Conservation (phyloP, 176 grass and related monocot genomes). For the Otatea glauca region DNA sequence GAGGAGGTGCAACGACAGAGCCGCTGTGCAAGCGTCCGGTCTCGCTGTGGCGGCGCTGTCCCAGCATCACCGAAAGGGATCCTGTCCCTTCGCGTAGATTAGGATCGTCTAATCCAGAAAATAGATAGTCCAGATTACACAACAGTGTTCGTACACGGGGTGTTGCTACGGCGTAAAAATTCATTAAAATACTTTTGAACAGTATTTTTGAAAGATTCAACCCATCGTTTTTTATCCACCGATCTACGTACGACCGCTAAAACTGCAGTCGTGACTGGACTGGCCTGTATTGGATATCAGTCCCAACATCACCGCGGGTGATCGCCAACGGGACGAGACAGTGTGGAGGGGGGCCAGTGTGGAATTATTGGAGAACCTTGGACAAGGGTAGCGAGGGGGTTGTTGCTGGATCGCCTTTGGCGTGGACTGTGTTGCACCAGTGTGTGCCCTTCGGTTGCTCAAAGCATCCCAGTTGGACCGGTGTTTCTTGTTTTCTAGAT, state of each 20-base stretch:
- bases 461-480: neutral
- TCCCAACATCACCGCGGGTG: neutral
- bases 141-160: too few species aligned
- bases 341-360: conserved; percentile 19
- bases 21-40: conserved; percentile 3
- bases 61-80: too few species aligned
- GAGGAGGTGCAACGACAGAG: neutral
- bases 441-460: neutral
- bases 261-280: too few species aligned
- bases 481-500: neutral
- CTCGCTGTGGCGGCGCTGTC: neutral
- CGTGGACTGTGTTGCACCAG: neutral
- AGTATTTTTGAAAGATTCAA: too few species aligned
- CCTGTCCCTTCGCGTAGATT: too few species aligned
- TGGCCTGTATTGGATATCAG: too few species aligned
- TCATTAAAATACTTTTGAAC: too few species aligned
- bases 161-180: too few species aligned
- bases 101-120: too few species aligned
- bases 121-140: too few species aligned
- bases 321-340: neutral
- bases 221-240: too few species aligned
- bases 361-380: conserved; percentile 49
- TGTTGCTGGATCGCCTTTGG: conserved; percentile 20
- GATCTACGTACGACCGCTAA: too few species aligned
- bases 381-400: conserved; percentile 7